These are phyloP conservation scores for Tricholoma furcatifolium DNA, from an alignment of 768 basidiomycete genomes.

Conservation along the genomic window DNA sequence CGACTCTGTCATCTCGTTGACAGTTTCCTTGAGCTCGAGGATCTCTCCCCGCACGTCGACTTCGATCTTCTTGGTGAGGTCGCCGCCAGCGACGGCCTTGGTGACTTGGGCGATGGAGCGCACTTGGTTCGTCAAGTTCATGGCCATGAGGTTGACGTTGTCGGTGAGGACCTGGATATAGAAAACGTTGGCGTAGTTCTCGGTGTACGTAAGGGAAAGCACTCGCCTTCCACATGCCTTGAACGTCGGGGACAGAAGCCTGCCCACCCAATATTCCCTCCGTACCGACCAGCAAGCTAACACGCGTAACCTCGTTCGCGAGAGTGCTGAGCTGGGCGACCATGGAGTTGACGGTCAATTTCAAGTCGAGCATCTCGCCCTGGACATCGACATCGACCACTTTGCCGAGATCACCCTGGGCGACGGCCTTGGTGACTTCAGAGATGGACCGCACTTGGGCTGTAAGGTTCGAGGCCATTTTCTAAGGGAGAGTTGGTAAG, in stretches of 20 bases:
- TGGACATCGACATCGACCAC: constrained; percentile 90
- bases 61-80: constrained; percentile 90
- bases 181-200: background rate
- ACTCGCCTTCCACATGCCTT: constrained; percentile 86
- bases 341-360: constrained; percentile 87
- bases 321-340: constrained; percentile 76
- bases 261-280: constrained; percentile 95
- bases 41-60: constrained; percentile 94
- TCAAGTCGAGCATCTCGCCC: constrained; percentile 90
- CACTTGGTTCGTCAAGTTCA: constrained; percentile 89
- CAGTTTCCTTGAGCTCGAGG: constrained; percentile 84
- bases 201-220: background rate
- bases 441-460: constrained; percentile 91
- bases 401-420: constrained; percentile 79
- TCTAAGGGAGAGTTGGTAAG: constrained; percentile 38
- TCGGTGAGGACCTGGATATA: constrained; percentile 53
- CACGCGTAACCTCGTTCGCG: constrained; percentile 85
- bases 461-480: constrained; percentile 85
- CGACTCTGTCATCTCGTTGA: constrained; percentile 93
- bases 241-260: constrained; percentile 87
- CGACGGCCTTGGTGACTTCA: constrained; percentile 86
- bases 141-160: constrained; percentile 88
- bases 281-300: constrained; percentile 89
- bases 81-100: constrained; percentile 91
- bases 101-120: constrained; percentile 87